Percentiles rank a stretch among this genome's conserved stretches.
These are phyloP conservation scores for Annulohypoxylon bovei DNA, from an alignment of 495 filamentous ascomycete species.

Conservation along the genomic window DNA sequence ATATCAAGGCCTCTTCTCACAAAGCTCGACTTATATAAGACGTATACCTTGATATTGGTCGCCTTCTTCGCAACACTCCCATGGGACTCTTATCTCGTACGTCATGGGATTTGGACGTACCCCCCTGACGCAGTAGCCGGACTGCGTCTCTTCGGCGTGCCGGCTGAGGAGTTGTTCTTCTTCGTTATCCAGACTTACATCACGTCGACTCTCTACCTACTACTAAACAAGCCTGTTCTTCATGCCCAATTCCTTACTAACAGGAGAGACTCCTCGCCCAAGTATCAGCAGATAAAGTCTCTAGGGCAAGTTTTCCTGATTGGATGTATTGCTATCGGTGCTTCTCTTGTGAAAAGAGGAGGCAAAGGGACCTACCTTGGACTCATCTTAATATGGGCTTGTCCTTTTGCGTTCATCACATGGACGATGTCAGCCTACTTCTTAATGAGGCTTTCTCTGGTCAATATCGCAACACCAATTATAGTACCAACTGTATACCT, in stretches of 20 bases:
- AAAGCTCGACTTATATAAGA: constrained; percentile 66
- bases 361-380: constrained; percentile 68
- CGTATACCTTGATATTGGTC: constrained; percentile 62
- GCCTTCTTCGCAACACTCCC: constrained; percentile 70
- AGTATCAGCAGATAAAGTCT: constrained; percentile 21
- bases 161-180: constrained; percentile 76
- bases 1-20: constrained; percentile 68
- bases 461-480: constrained; percentile 64
- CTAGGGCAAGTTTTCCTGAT: constrained; percentile 56
- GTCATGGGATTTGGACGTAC: constrained; percentile 72
- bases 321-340: constrained; percentile 49
- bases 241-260: constrained; percentile 63
- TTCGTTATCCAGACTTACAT: constrained; percentile 80
- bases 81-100: constrained; percentile 77
- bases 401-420: constrained; percentile 67
- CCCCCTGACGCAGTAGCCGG: constrained; percentile 68
- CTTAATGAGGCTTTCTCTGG: constrained; percentile 62
- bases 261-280: constrained; percentile 39
- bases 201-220: constrained; percentile 70
- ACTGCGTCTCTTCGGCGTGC: constrained; percentile 65
- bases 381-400: constrained; percentile 73
- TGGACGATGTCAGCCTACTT: constrained; percentile 71
- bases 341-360: constrained; percentile 51
- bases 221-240: constrained; percentile 70
- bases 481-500: constrained; percentile 70